phyloP scores from a whole-genome alignment of 2,329 filamentous ascomycete species.

The Setomelanomma holmii region DNA sequence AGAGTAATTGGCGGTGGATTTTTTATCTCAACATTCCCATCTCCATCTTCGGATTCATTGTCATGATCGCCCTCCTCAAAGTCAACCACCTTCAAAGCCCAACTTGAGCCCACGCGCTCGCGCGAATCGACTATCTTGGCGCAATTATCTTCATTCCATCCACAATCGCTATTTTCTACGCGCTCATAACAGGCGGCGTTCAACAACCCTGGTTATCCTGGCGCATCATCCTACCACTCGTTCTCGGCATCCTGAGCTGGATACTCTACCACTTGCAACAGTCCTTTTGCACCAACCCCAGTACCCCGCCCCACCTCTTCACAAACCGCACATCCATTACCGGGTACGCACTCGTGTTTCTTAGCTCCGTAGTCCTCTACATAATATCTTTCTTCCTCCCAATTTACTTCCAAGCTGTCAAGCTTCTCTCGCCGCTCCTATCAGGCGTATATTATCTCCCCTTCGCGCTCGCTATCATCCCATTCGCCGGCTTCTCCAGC shows the following conservation, averaged over 20 bases:
- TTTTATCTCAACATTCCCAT: constrained; percentile 47
- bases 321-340: constrained; percentile 45
- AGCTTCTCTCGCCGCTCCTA: constrained; percentile 1
- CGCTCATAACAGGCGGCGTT: constrained; percentile 52
- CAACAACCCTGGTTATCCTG: constrained; percentile 41
- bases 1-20: constrained; percentile 52
- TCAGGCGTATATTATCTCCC: constrained; percentile 16
- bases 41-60: neutral
- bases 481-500: constrained; percentile 8
- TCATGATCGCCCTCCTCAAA: constrained; percentile 36
- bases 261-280: constrained; percentile 28
- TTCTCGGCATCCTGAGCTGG: constrained; percentile 52
- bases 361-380: constrained; percentile 47
- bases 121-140: constrained; percentile 51
- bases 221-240: constrained; percentile 50
- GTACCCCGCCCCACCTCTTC: constrained; percentile 52
- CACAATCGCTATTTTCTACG: constrained; percentile 48
- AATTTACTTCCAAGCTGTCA: constrained; percentile 29
- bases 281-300: constrained; percentile 13
- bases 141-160: constrained; percentile 50
- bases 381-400: constrained; percentile 53
- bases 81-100: constrained; percentile 35
- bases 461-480: constrained; percentile 8
- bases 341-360: constrained; percentile 46
- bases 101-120: neutral